Base-by-base conservation (phyloP, 2,329 filamentous ascomycete genomes). In the Chrysoporthe austroafricana region DNA sequence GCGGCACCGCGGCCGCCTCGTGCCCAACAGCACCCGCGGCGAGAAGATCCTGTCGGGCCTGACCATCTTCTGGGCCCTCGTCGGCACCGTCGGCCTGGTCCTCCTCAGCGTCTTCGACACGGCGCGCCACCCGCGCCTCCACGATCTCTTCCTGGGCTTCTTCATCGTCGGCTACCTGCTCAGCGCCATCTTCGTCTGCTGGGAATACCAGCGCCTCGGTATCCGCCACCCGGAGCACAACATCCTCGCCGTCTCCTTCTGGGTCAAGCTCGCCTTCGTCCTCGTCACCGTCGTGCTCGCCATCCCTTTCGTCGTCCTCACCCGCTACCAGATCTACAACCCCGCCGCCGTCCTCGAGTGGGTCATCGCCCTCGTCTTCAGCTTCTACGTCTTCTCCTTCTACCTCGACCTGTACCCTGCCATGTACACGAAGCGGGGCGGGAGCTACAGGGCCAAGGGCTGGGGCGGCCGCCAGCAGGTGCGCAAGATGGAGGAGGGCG, bases 151-250 rank as follows among this genome's bases (percentile, higher is more conserved):
- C 79, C 81, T 99, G 46, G 79, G 87, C 0, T 79, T 97, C 63
- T 99, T 99, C 78, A 93, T 97, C 76, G 88, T 79, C 16, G 96
- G 93, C 44, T 98, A 97, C 77, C 82, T 97, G 64, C 76, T 97
- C 65, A 93, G 90, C 4, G 94, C 95, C 66, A 85, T 97, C 72
- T 95, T 94, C 79, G 91, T 95, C 72, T 97, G 94, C 82, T 89
- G 88, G 81, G 94, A 97, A 78, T 97, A 97, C 78, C 91, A 96
- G 74, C 89, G 92, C 2, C 85, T 98, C 1, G 93, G 94, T 36
- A 88, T 91, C 64, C 90, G 86, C 76, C 92, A 94, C 82, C 90
- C 90, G 70, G 82, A 94, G 69, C 87, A 95, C 79, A 86, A 84
- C 65, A 81, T 96, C 71, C 86, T 99, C 13, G 86, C 89, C 60